A percentile compares a stretch with the other conserved stretches of the same genome.
These are phyloP conservation scores for Meyerozyma elateridarum DNA, from an alignment of 1,139 yeast genomes.

Conservation along the genomic window DNA sequence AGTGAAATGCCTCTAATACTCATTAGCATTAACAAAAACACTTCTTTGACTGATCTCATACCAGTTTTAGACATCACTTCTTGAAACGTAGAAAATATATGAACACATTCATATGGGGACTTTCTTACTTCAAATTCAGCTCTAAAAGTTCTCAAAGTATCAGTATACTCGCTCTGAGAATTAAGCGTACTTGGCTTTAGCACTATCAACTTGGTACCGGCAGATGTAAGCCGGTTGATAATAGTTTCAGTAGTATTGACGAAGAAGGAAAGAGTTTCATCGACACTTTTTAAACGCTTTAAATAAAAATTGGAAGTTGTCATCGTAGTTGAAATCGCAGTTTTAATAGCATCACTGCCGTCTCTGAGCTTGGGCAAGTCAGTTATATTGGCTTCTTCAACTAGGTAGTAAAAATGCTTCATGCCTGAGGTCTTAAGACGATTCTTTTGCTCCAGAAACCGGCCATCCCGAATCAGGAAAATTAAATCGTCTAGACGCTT, in stretches of 20 bases:
- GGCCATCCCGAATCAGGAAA: constrained; percentile 77
- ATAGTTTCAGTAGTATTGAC: constrained; percentile 53
- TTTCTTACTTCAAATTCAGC: constrained; percentile 31
- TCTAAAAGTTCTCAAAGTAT: constrained; percentile 37
- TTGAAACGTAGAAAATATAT: constrained; percentile 61
- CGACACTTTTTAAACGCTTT: constrained; percentile 64
- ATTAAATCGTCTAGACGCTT: constrained; percentile 86
- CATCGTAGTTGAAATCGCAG: constrained; percentile 71
- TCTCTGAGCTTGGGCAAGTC: constrained; percentile 31
- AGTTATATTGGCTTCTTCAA: constrained; percentile 68
- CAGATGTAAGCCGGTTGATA: constrained; percentile 25
- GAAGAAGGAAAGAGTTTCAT: constrained; percentile 68
- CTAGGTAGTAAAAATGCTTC: constrained; percentile 63
- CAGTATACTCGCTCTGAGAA: constrained; percentile 49
- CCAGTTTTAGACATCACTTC: constrained; percentile 67
- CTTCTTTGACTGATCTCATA: constrained; percentile 68
- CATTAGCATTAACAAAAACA: constrained; percentile 74
- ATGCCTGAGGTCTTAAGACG: constrained; percentile 69
- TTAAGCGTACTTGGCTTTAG: constrained; percentile 47
- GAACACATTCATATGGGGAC: constrained; percentile 47
- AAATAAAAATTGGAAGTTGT: constrained; percentile 64
- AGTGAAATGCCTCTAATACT: constrained; percentile 74
- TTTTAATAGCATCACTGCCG: constrained; percentile 64
- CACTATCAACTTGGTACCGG: constrained; percentile 35
- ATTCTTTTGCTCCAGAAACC: constrained; percentile 80